These are phyloP conservation scores for Blastocystis sp. DNA, from an alignment of 352 stramenopile species.

Conservation along the genomic window DNA sequence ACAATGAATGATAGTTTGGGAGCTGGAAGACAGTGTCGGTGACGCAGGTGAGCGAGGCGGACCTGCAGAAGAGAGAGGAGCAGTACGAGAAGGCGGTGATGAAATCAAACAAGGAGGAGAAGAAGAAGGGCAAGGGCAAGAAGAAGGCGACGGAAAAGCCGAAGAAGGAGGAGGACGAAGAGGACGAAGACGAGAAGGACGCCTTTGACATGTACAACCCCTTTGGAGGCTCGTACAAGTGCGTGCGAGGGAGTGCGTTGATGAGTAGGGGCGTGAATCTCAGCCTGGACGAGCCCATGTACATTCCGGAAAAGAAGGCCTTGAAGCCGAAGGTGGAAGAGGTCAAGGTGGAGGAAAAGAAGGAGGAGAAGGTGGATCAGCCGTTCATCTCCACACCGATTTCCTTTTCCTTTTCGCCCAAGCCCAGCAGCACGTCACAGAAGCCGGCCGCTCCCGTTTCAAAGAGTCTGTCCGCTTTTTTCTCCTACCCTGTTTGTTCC, in stretches of 20 bases:
- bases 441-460: background rate
- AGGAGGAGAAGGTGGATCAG: background rate
- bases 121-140: background rate
- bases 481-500: background rate
- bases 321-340: background rate
- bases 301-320: slow-evolving; percentile 20
- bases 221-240: slow-evolving; percentile 64
- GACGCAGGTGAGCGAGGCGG: slow-evolving; percentile 34
- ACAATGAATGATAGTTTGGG: slow-evolving; percentile 33
- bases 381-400: slow-evolving; percentile 42
- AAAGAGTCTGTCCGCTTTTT: slow-evolving; percentile 12
- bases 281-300: slow-evolving; percentile 35
- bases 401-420: slow-evolving; percentile 1
- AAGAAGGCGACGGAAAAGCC: background rate
- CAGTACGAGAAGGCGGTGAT: slow-evolving; percentile 64
- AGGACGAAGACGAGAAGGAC: slow-evolving; percentile 64
- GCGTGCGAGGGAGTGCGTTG: background rate
- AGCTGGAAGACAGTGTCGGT: slow-evolving; percentile 66
- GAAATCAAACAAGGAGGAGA: slow-evolving; percentile 32
- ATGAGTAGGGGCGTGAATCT: slow-evolving; percentile 59
- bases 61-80: slow-evolving; percentile 31
- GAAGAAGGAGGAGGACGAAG: background rate
- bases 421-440: background rate
- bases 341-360: background rate
- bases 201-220: slow-evolving; percentile 60